Evolutionary conservation across 495 filamentous ascomycete genomes (phyloP), one percentile per base, ranked within the genome.

Genomic region (Penicillium ochrochloron): DNA sequence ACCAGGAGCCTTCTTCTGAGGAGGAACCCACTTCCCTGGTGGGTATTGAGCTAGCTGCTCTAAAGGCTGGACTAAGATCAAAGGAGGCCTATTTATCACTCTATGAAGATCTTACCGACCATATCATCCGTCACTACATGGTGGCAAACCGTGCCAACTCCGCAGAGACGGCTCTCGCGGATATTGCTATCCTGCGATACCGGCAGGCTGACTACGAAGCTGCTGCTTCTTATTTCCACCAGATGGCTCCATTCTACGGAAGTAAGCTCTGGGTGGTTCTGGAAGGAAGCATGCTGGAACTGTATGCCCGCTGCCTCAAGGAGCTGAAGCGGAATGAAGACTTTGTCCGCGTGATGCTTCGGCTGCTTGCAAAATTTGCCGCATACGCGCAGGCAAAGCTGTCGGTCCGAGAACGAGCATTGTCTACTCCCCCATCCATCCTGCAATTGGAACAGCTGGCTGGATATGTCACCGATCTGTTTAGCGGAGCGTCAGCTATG

Each of bases 231-330:
- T 94, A 92, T 69, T 93, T 98, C 72, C 86, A 89, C 69, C 83
- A 87, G n/a, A 85, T 94, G 60, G 89, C 90, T 9, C 89, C 92
- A 2, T 90, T 92, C 67, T 97, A 95, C 70, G 90, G 88, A 0
- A 89, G 89, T 55, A 87, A 85, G 65, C 84, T 89, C 17, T 99
- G 95, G 95, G 86, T 82, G 46, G 75, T 89, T 5, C 80, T 97
- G 14, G 93, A 97, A 70, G 83, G 90, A 12, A 88, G 86, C 2
- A 91, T 97, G 85, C 81, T 99, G 31, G 84, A 91, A 55, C 89
- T 97, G 83, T 92, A 96, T 73, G 88, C 92, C 4, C 85, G 85
- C 39, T 97, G 92, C 76, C 82, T 98, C 54, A 90, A 92, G 70
- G 82, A 91, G 68, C 83, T 97, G 21, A 76, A 88, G 46, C 84